Evolutionary conservation across 768 basidiomycete species (phyloP), one percentile per base, ranked within the genome.

Genomic region (Mycena maculata): DNA sequence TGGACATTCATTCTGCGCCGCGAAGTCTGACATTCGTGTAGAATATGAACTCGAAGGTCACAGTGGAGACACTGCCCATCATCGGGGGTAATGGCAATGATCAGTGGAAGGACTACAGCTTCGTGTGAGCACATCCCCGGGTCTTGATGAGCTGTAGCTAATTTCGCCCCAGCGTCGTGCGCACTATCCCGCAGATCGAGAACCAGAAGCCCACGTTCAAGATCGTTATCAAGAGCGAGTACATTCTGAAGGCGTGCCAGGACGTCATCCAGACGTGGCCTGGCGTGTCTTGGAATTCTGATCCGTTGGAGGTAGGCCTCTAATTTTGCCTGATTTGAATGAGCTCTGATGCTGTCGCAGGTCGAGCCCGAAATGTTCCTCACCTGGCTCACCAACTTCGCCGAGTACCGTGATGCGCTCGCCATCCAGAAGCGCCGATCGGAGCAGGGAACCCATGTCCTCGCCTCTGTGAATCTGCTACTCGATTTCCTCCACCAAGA

Each of bases 241-340:
- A 86, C 69, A 82, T 90, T 61, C 75, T 86, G 25, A 84, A 86
- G 68, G 86, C 85, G 2, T 88, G 87, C 70, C 84, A 86, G 67
- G 86, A 87, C 42, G 85, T 90, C 22, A 85, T 90, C 63, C 79
- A 84, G 59, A 79, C 82, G 6, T 87, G 86, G 82, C 86, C 85
- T 28, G 88, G 88, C 18, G 78, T 89, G 27, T 89, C 88, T 10
- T 90, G 89, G 88, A 85, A 86, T 33, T 74, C 84, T 6, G 84
- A 87, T 30, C 87, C 87, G 9, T 79, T 90, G 12, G 84, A 87
- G 76, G 88, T 88, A 71, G 7, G 62, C 55, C 64, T 9, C 47
- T 20, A 41, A 8, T 65, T 22, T 22, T 18, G 23, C 2, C 23
- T 39, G 22, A 45, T 31, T 38, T 57, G 2, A 2, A 23, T 16